These are phyloP conservation scores for Blepharisma stoltei DNA, from an alignment of 73 alveolate species.

Conservation along the genomic window DNA sequence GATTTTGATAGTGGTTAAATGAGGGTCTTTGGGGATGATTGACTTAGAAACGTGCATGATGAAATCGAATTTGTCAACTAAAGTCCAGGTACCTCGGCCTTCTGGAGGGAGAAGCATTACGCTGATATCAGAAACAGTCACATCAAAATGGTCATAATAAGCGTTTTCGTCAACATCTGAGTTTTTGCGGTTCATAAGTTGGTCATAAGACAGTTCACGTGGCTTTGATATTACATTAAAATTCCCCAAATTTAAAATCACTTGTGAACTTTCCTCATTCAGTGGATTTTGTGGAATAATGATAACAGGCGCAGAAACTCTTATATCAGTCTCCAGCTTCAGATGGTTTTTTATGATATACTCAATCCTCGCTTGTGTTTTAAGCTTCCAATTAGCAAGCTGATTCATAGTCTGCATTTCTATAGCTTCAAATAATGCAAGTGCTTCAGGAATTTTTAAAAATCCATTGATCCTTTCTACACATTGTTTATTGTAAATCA, in stretches of 20 bases:
- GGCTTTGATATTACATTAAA: neutral
- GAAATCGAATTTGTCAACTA: constrained; percentile 1
- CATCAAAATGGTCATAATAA: constrained; percentile 18
- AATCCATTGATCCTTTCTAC: neutral
- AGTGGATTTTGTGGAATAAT: constrained; percentile 1
- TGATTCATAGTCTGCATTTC: constrained; percentile 27
- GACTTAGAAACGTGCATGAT: neutral
- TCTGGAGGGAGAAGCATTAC: constrained; percentile 20
- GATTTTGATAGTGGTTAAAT: constrained; percentile 21
- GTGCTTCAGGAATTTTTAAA: constrained; percentile 21
- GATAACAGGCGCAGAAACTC: constrained; percentile 1
- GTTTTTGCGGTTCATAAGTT: neutral
- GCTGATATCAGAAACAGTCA: neutral
- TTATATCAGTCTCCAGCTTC: neutral
- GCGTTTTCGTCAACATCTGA: constrained; percentile 26
- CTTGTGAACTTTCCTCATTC: constrained; percentile 10
- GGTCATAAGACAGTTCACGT: neutral
- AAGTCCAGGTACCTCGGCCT: neutral
- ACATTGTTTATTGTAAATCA: neutral
- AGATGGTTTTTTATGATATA: constrained; percentile 8
- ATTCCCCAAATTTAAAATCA: constrained; percentile 4
- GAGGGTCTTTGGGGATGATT: constrained; percentile 25
- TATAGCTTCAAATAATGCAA: constrained; percentile 18
- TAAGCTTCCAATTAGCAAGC: neutral
- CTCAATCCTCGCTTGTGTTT: constrained; percentile 27